These are phyloP conservation scores for Rubia tinctorum DNA, from an alignment of 305 asterid genomes.

Conservation along the genomic window DNA sequence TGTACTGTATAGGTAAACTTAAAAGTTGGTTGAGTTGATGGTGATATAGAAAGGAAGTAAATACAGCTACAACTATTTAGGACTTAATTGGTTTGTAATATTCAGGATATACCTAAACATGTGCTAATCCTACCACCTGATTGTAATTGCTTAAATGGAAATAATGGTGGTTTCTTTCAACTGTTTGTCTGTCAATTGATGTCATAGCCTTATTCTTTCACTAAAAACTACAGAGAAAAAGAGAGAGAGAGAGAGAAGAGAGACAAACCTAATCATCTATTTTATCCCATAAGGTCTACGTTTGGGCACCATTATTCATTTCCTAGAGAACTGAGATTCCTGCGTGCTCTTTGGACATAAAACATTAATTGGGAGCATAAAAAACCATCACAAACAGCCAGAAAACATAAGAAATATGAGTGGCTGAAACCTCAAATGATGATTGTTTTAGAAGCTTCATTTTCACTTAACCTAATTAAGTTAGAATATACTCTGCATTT, in stretches of 20 bases:
- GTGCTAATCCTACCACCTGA: too few species aligned
- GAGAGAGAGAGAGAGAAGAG: background rate
- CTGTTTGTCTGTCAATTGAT: background rate
- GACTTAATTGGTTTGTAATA: too few species aligned
- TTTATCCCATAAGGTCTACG: constrained; percentile 48
- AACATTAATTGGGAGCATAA: background rate
- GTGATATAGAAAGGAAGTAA: too few species aligned
- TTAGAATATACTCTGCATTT: background rate
- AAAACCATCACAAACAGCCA: constrained; percentile 3
- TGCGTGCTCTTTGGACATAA: constrained; percentile 17
- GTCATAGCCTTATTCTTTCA: background rate
- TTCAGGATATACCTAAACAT: too few species aligned
- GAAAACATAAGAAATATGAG: constrained; percentile 24
- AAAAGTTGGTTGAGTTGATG: too few species aligned
- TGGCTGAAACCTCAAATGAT: constrained; percentile 19
- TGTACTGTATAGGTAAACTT: too few species aligned
- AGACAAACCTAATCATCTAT: constrained; percentile 3
- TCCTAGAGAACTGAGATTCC: constrained; percentile 22
- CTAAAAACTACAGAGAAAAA: too few species aligned
- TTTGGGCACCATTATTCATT: constrained; percentile 25
- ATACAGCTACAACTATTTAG: too few species aligned
- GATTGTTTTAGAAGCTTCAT: constrained; percentile 21
- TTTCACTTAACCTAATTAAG: constrained; percentile 17
- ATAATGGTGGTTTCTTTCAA: background rate
- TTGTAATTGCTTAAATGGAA: background rate